Evolutionary conservation across 2,329 filamentous ascomycete species (phyloP), one percentile per base, ranked within the genome.

Genomic region (Alternaria panax): DNA sequence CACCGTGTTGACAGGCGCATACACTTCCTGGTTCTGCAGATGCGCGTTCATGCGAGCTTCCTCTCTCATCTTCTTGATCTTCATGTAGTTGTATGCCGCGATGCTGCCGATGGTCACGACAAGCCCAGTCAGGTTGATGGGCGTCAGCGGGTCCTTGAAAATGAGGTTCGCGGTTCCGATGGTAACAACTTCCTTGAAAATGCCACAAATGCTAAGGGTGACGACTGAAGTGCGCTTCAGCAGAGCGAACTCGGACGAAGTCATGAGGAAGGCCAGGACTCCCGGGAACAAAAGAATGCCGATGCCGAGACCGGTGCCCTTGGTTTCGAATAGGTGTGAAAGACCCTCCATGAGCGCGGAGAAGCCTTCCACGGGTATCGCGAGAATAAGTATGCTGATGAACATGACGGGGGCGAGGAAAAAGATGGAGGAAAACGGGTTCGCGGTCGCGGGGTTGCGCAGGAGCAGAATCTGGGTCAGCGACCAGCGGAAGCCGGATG

Each of bases 381-480:
- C 92, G 64, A 99, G 90, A 57, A 88, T 71, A 51, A 96, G 82
- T 28, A 99, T 85, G 20, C 90, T 90, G 64, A 90, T 43, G 73
- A 99, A 99, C 95, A 99, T 99, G 79, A 97, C 87, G 1, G 95
- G 95, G 0, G 93, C 93, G n/a, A 99, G 87, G 80, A 93, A 97
- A 81, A 98, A 97, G 67, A 99, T 96, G 69, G 92, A 96, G 14
- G 92, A 94, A 78, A 99, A 98, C 0, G 95, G 95, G 73, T 99
- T 99, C 43, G 92, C 92, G 0, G 95, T 99, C 20, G 95, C 93
- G 1, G 93, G 93, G 78, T 97, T 96, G 68, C 93, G 90, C 27
- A 98, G 87, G 7, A 99, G 87, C 4, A 99, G 87, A 60, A 99
- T 97, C 76, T 99, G 95, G 0, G 95, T 98, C n/a, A 99, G 82